These are phyloP conservation scores for Calonectria pteridis DNA, from an alignment of 2,329 filamentous ascomycete genomes.

Conservation along the genomic window DNA sequence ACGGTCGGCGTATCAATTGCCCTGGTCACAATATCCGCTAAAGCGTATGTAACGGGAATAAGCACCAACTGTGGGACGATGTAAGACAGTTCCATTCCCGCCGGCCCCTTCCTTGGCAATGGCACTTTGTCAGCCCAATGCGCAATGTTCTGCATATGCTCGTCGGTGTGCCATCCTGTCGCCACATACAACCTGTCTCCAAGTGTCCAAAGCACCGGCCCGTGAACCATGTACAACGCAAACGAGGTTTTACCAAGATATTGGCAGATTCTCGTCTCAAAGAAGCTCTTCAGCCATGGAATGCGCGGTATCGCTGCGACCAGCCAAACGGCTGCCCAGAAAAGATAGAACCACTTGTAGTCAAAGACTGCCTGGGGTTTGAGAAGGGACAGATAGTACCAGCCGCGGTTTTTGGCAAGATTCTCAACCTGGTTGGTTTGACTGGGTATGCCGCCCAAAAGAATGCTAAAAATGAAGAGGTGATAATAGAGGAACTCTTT, in stretches of 20 bases:
- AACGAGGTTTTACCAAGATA: constrained; percentile 74
- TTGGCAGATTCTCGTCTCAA: constrained; percentile 69
- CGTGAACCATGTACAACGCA: constrained; percentile 74
- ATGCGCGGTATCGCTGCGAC: constrained; percentile 70
- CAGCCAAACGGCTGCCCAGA: constrained; percentile 69
- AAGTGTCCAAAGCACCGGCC: constrained; percentile 69
- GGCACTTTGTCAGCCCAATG: constrained; percentile 69
- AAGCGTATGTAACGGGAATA: constrained; percentile 69
- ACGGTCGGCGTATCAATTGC: constrained; percentile 72
- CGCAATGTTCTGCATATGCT: constrained; percentile 63
- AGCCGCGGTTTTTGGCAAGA: constrained; percentile 68
- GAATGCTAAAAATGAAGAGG: constrained; percentile 65
- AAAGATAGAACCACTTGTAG: constrained; percentile 77
- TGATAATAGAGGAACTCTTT: constrained; percentile 66
- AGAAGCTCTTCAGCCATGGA: constrained; percentile 68
- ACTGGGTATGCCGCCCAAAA: constrained; percentile 72
- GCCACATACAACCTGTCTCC: constrained; percentile 75
- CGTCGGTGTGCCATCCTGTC: constrained; percentile 65
- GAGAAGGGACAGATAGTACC: constrained; percentile 70
- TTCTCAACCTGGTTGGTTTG: constrained; percentile 60
- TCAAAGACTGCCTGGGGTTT: constrained; percentile 76
- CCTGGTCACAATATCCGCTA: constrained; percentile 68
- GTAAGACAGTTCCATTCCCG: constrained; percentile 72
- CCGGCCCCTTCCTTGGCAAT: constrained; percentile 66
- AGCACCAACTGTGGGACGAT: constrained; percentile 70